These are phyloP conservation scores for Fusarium austroafricanum DNA, from an alignment of 2,329 filamentous ascomycete species.

Conservation along the genomic window DNA sequence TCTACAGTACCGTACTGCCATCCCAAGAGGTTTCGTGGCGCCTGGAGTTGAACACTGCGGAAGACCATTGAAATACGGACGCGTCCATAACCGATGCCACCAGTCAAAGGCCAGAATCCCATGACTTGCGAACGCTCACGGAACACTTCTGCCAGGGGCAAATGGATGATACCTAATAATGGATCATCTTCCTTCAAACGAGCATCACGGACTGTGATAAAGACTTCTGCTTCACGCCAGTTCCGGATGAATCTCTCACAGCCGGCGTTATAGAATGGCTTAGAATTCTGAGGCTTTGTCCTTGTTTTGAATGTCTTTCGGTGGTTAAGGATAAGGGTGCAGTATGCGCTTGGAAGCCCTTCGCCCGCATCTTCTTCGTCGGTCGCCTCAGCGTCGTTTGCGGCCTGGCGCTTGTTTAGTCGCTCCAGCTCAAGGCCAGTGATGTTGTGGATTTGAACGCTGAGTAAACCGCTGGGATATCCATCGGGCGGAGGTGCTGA, in stretches of 20 bases:
- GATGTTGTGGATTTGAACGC: conserved; percentile 79
- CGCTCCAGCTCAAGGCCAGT: conserved; percentile 73
- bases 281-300: conserved; percentile 81
- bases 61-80: conserved; percentile 78
- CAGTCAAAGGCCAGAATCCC: conserved; percentile 73
- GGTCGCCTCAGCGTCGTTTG: conserved; percentile 58
- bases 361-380: conserved; percentile 72
- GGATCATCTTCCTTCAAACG: conserved; percentile 77
- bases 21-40: conserved; percentile 69
- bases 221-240: conserved; percentile 74
- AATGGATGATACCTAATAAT: conserved; percentile 75
- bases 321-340: conserved; percentile 79
- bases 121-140: conserved; percentile 72
- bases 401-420: conserved; percentile 66
- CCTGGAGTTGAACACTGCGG: conserved; percentile 73
- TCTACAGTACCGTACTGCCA: conserved; percentile 80
- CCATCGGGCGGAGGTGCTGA: conserved; percentile 72
- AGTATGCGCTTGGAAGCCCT: conserved; percentile 76
- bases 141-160: conserved; percentile 72
- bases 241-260: conserved; percentile 78
- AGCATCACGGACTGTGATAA: conserved; percentile 74
- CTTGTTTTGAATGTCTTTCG: conserved; percentile 75
- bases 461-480: conserved; percentile 74
- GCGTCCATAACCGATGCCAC: conserved; percentile 78
- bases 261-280: conserved; percentile 82